These are phyloP conservation scores for Termitomyces sp. DNA, from an alignment of 768 basidiomycete species.

Conservation along the genomic window DNA sequence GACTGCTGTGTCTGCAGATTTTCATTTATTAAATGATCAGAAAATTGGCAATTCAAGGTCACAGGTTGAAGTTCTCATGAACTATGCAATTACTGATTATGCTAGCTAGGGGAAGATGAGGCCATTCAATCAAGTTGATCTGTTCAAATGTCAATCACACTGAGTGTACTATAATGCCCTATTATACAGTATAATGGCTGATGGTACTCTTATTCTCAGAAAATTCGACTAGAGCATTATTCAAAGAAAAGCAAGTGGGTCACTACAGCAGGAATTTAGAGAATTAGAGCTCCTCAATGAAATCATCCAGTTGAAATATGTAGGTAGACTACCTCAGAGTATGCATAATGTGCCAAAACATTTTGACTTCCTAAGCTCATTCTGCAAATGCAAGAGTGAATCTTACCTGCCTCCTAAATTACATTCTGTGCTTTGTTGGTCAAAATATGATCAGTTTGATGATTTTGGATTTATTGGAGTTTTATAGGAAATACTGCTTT, in stretches of 20 bases:
- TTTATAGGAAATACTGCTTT: too few relatives aligned
- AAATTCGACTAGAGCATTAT: conserved; percentile 18
- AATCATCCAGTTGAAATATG: too few relatives aligned
- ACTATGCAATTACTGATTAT: not conserved
- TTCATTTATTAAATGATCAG: too few relatives aligned
- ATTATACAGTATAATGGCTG: too few relatives aligned
- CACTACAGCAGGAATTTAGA: too few relatives aligned
- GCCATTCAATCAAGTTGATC: not conserved
- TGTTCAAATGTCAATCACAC: conserved; percentile 8
- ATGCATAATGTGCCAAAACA: not conserved
- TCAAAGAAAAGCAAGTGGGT: conserved; percentile 19
- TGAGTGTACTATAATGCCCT: conserved; percentile 24
- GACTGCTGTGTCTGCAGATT: too few relatives aligned
- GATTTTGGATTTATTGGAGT: too few relatives aligned
- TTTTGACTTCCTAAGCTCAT: not conserved
- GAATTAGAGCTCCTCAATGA: too few relatives aligned
- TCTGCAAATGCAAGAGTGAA: not conserved
- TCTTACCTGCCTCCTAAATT: not conserved
- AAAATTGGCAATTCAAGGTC: too few relatives aligned
- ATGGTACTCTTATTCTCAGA: too few relatives aligned
- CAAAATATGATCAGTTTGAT: too few relatives aligned
- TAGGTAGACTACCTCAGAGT: not conserved
- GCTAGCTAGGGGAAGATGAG: not conserved
- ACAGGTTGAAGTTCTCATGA: too few relatives aligned
- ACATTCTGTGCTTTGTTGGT: not conserved